A percentile compares a stretch with the other conserved stretches of the same genome.
These are phyloP conservation scores for Clavispora vitiphila DNA, from an alignment of 805 yeast genomes.

Conservation along the genomic window DNA sequence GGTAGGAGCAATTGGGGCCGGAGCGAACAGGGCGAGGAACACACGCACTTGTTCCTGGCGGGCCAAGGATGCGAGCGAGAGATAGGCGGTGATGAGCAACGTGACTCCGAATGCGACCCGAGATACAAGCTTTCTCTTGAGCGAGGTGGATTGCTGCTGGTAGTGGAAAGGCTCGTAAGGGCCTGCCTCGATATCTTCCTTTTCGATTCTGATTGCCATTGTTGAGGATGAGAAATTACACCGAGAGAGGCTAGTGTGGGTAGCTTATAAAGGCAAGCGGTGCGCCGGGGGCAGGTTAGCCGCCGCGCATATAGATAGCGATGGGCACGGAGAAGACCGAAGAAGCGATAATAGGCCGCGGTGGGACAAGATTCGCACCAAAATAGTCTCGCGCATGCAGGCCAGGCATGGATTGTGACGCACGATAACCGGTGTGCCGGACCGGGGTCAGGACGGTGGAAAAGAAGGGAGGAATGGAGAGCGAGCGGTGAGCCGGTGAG, in stretches of 20 bases:
- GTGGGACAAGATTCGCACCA: neutral
- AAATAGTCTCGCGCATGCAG: neutral
- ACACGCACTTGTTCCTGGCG: neutral
- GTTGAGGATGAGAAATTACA: too few species aligned
- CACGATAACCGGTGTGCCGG: neutral
- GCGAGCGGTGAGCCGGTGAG: too few species aligned
- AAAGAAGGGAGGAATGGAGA: neutral
- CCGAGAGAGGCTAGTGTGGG: too few species aligned
- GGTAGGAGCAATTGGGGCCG: slow-evolving; percentile 4
- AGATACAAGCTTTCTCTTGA: neutral
- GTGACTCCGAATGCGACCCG: neutral
- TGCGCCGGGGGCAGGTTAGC: neutral
- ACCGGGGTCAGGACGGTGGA: neutral
- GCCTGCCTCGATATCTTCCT: neutral
- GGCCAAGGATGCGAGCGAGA: neutral
- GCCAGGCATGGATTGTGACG: neutral
- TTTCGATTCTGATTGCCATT: slow-evolving; percentile 1
- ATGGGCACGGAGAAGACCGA: neutral
- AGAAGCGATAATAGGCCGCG: neutral
- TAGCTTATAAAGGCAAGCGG: neutral
- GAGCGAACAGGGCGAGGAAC: neutral
- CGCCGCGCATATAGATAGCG: neutral
- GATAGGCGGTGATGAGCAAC: neutral
- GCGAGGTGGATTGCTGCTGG: neutral
- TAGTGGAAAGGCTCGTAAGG: slow-evolving; percentile 1